These are phyloP conservation scores for Pterulicium gracile DNA, from an alignment of 1,284 basidiomycete genomes.

Conservation along the genomic window DNA sequence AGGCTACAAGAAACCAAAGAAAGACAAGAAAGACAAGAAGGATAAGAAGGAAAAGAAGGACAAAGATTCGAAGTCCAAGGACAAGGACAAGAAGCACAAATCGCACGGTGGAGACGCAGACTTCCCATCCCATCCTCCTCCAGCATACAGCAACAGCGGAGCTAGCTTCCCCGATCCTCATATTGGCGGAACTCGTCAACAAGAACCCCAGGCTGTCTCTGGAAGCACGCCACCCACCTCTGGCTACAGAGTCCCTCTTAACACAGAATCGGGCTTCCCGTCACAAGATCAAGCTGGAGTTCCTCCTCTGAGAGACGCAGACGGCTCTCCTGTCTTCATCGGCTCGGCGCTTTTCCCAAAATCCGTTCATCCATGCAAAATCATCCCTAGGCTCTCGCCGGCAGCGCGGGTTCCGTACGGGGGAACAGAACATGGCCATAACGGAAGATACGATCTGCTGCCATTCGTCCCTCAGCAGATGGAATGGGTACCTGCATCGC, in stretches of 20 bases:
- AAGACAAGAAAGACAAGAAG: slow-evolving; percentile 12
- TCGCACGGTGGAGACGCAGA: background rate
- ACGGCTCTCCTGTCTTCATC: slow-evolving; percentile 53
- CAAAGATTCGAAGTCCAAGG: slow-evolving; percentile 12
- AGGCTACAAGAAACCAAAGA: slow-evolving; percentile 11
- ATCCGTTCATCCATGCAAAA: slow-evolving; percentile 73
- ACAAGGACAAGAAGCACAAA: slow-evolving; percentile 11
- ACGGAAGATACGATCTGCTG: slow-evolving; percentile 58
- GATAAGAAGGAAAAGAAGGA: slow-evolving; percentile 18
- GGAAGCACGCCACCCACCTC: slow-evolving; percentile 41
- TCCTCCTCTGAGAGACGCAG: slow-evolving; percentile 41
- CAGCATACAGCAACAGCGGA: no score
- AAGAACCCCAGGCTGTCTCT: slow-evolving; percentile 2
- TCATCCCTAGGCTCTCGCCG: slow-evolving; percentile 43
- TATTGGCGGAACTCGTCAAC: no score
- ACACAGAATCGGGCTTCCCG: slow-evolving; percentile 36
- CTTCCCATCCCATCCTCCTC: background rate
- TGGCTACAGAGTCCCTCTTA: slow-evolving; percentile 50
- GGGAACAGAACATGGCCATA: slow-evolving; percentile 45
- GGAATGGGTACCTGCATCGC: slow-evolving; percentile 55
- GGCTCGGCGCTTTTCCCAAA: slow-evolving; percentile 58
- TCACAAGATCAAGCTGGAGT: slow-evolving; percentile 25
- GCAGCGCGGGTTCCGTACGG: slow-evolving; percentile 52
- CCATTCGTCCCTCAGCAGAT: slow-evolving; percentile 54
- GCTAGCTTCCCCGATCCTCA: background rate